A percentile compares a stretch with the other conserved stretches of the same genome.
Evolutionary conservation across 75 land plant species (phyloP).

Genomic region (Pinus taeda): DNA sequence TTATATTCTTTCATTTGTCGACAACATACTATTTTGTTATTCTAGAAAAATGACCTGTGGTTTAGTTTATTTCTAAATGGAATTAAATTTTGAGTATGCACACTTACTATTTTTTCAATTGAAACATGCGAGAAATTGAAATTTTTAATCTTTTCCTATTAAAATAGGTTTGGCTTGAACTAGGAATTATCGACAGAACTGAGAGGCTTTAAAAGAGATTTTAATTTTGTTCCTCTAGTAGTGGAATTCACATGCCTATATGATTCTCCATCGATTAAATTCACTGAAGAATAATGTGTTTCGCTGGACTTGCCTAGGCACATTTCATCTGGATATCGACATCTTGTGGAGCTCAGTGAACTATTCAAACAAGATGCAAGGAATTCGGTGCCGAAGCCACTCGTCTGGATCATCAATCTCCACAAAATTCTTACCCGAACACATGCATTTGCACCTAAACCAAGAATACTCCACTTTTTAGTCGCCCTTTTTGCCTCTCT

Average conservation of each 20-base stretch:
- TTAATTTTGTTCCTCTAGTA: background rate
- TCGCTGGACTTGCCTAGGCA: background rate
- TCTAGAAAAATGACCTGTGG: too few relatives aligned
- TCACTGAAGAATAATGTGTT: background rate
- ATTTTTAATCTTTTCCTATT: background rate
- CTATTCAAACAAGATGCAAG: background rate
- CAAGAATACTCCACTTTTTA: background rate
- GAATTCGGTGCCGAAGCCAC: background rate
- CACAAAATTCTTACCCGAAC: background rate
- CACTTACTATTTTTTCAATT: too few relatives aligned
- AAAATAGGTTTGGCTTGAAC: background rate
- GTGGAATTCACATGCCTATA: background rate
- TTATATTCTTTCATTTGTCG: too few relatives aligned
- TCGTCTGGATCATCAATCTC: background rate
- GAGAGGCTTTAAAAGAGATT: background rate
- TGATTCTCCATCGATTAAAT: background rate
- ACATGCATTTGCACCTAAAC: background rate
- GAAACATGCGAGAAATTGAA: too few relatives aligned
- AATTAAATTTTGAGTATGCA: too few relatives aligned
- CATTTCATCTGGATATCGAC: background rate
- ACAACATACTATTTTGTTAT: too few relatives aligned
- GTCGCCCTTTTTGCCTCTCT: background rate
- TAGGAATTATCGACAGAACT: background rate
- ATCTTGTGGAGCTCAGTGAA: background rate
- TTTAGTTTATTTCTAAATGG: too few relatives aligned